Base-by-base conservation (phyloP, 257 asterid species). In the Avicennia marina region DNA sequence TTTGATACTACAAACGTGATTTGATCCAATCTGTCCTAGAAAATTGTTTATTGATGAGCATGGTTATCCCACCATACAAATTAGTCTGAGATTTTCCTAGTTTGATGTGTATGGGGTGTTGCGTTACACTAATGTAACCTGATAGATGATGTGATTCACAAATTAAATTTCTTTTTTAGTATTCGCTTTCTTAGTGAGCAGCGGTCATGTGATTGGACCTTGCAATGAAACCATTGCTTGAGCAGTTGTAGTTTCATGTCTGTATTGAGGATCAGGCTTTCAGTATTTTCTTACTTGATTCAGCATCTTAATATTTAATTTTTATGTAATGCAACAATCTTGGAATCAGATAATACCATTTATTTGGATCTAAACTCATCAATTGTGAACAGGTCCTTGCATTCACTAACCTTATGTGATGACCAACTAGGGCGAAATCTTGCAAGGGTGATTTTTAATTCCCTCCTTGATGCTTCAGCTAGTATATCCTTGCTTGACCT, bases 391-490 rank as follows among this genome's bases (percentile, higher is more conserved):
- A 91, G 98, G 89, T 77, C 75, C 63, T 61, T 93, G 74, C 70
- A 63, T 36, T 80, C 97, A 3, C 68, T 93, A 70, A 70, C 75
- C 68, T 78, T 88, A 67, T 73, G 78, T 51, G 96, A 85, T 65
- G 78, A 71, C 71, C 82, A 71, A 24, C 82, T 93, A 60, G 81
- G 72, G 41, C 72, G 63, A 49, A 73, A 67, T 60, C 78, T 84
- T 53, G 95, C 84, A 11, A 73, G 67, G 67, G 85, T 56, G 67
- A 75, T 78, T 65, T 75, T 90, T 18, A 69, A 78, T 55, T 60
- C 83, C 59, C 96, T 90, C 49, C 74, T 83, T 54, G 78, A 78
- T 75, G 66, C 81, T 66, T 74, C 95, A 57, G 73, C 88, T 46
- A 63, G 69, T 54, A 71, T 93, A 69, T 70, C 74, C 55, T 17